Conservation (phyloP, 805 yeast species). For the Yarrowia hollandica region DNA sequence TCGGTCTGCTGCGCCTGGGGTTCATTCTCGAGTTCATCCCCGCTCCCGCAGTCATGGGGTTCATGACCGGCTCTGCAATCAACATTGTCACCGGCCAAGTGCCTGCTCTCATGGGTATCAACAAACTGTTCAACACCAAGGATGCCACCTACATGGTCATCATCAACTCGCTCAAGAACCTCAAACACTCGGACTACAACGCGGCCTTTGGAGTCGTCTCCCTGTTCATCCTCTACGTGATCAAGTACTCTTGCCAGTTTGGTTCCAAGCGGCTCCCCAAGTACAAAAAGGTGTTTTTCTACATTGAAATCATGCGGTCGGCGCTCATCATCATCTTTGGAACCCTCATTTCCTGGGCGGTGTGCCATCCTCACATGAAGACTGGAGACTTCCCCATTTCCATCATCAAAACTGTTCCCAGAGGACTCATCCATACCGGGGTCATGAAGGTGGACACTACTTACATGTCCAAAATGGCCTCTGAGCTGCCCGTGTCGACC, state of each 20-base stretch:
- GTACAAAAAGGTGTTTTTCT: constrained; percentile 60
- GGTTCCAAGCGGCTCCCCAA: constrained; percentile 67
- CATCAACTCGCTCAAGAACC: constrained; percentile 67
- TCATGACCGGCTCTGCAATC: constrained; percentile 93
- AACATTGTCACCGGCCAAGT: constrained; percentile 81
- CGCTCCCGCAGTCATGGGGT: constrained; percentile 88
- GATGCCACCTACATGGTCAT: constrained; percentile 67
- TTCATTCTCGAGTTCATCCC: constrained; percentile 87
- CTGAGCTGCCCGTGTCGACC: constrained; percentile 82
- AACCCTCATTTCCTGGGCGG: constrained; percentile 79
- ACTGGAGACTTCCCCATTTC: constrained; percentile 51
- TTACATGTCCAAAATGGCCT: constrained; percentile 59
- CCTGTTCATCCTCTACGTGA: constrained; percentile 64
- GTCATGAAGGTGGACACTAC: constrained; percentile 64
- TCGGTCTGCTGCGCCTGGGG: constrained; percentile 82
- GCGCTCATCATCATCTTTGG: constrained; percentile 80
- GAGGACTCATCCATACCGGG: constrained; percentile 78
- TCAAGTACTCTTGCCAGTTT: constrained; percentile 65
- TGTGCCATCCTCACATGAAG: constrained; percentile 53
- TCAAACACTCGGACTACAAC: constrained; percentile 67
- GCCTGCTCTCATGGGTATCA: constrained; percentile 79
- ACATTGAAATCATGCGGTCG: constrained; percentile 71
- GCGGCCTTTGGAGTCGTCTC: constrained; percentile 88
- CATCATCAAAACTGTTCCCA: constrained; percentile 75
- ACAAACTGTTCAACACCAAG: constrained; percentile 65